These are phyloP conservation scores for Phytophthora aleatoria DNA, from an alignment of 352 stramenopile genomes.

Conservation along the genomic window DNA sequence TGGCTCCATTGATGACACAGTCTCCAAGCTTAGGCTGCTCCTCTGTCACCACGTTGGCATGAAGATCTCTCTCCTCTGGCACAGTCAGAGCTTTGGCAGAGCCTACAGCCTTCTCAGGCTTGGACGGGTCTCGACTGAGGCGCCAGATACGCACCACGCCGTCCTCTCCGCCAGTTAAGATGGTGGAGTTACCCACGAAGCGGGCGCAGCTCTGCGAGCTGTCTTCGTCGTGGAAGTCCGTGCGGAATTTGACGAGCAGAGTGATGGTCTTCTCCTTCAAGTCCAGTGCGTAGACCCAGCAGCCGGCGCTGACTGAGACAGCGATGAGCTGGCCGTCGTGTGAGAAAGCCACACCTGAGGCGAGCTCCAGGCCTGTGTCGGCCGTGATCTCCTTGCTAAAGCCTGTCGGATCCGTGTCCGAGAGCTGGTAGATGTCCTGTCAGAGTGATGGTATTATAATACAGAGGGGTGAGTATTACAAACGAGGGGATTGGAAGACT, in stretches of 20 bases:
- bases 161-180: constrained; percentile 85
- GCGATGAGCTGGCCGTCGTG: constrained; percentile 75
- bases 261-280: constrained; percentile 57
- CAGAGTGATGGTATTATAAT: constrained; percentile 11
- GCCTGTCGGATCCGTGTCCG: constrained; percentile 59
- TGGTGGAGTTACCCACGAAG: constrained; percentile 80
- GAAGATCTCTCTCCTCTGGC: constrained; percentile 21
- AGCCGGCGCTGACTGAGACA: constrained; percentile 73
- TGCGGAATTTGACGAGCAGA: constrained; percentile 81
- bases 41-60: constrained; percentile 25
- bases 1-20: constrained; percentile 47
- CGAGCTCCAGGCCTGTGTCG: constrained; percentile 73
- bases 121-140: constrained; percentile 55
- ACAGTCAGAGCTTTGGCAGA: constrained; percentile 47
- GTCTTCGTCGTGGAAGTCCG: constrained; percentile 76
- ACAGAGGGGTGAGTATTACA: constrained; percentile 7
- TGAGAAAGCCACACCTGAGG: constrained; percentile 79
- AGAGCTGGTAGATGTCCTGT: constrained; percentile 80
- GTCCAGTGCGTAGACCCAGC: constrained; percentile 81
- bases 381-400: constrained; percentile 73
- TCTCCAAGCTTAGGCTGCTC: constrained; percentile 65
- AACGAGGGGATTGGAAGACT: neutral
- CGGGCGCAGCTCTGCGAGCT: constrained; percentile 75
- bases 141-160: constrained; percentile 79
- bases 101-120: constrained; percentile 46